A percentile compares a stretch with the other conserved stretches of the same genome.
Evolutionary conservation across 441 rosid genomes (phyloP).

Genomic region (Croton setiger): DNA sequence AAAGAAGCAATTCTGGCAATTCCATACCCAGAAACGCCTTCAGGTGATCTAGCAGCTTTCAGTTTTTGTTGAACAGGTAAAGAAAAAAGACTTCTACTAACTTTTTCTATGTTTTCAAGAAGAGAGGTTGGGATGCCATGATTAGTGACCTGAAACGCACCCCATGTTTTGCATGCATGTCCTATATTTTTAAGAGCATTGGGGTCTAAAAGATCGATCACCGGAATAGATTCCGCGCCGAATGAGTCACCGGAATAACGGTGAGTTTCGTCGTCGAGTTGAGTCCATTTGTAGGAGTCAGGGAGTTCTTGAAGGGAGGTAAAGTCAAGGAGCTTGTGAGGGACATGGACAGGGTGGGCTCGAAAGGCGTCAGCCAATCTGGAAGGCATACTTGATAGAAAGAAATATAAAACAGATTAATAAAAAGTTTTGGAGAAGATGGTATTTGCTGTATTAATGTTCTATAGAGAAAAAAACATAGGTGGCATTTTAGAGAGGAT

Average conservation of each 20-base stretch:
- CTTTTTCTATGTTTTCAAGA: slow-evolving; percentile 39
- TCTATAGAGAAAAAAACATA: slow-evolving; percentile 18
- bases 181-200: slow-evolving; percentile 48
- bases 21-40: slow-evolving; percentile 78
- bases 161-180: slow-evolving; percentile 77
- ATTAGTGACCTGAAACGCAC: slow-evolving; percentile 68
- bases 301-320: slow-evolving; percentile 59
- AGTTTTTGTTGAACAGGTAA: slow-evolving; percentile 62
- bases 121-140: slow-evolving; percentile 58
- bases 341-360: slow-evolving; percentile 50
- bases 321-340: slow-evolving; percentile 50
- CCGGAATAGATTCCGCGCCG: slow-evolving; percentile 45
- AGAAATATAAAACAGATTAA: background rate
- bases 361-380: slow-evolving; percentile 46
- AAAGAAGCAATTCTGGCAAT: slow-evolving; percentile 67
- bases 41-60: slow-evolving; percentile 62
- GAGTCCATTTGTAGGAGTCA: slow-evolving; percentile 71
- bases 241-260: slow-evolving; percentile 19
- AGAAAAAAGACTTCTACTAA: slow-evolving; percentile 45
- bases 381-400: slow-evolving; percentile 49
- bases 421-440: background rate
- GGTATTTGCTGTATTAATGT: background rate
- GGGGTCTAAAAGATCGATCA: slow-evolving; percentile 58
- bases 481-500: slow-evolving; percentile 14
- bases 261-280: slow-evolving; percentile 29